A percentile compares a stretch with the other conserved stretches of the same genome.
phyloP scores from a whole-genome alignment of 2,329 filamentous ascomycete species.

The Cercospora sp. region DNA sequence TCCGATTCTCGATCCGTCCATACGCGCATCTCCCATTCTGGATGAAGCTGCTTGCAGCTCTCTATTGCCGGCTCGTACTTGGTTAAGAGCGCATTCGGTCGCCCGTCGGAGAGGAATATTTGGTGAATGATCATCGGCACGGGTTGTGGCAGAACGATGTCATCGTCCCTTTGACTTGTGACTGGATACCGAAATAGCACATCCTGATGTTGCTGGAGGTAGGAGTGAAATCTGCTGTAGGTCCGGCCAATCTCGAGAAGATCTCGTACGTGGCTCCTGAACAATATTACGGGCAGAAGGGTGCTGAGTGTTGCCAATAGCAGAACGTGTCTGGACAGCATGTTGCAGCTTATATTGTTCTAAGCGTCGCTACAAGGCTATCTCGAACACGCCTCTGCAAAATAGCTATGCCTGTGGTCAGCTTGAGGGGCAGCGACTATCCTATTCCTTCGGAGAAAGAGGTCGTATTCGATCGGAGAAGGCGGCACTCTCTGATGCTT shows the following conservation, averaged over 20 bases:
- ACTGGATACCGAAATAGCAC: slow-evolving; percentile 26
- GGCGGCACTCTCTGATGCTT: not conserved
- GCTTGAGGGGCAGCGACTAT: not conserved
- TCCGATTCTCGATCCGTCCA: slow-evolving; percentile 32
- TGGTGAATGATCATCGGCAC: slow-evolving; percentile 34
- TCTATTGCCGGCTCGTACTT: slow-evolving; percentile 28
- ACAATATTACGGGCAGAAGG: slow-evolving; percentile 3
- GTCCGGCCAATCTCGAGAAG: slow-evolving; percentile 29
- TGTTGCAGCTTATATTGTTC: not conserved
- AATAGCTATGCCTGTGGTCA: not conserved
- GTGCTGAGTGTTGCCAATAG: slow-evolving; percentile 9
- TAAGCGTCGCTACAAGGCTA: not conserved
- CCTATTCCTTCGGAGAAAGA: not conserved
- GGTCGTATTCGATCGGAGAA: not conserved
- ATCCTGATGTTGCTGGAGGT: slow-evolving; percentile 24
- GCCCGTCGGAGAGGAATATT: slow-evolving; percentile 31
- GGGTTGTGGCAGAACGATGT: slow-evolving; percentile 12
- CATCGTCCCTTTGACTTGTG: not conserved
- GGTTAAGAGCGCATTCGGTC: slow-evolving; percentile 20
- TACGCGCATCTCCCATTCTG: slow-evolving; percentile 29
- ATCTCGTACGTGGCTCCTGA: slow-evolving; percentile 29
- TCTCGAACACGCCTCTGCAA: not conserved
- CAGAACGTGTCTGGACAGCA: slow-evolving; percentile 18
- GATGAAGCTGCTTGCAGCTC: slow-evolving; percentile 31
- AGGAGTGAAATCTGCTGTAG: slow-evolving; percentile 29